Evolutionary conservation across 176 grass and related monocot species (phyloP), one percentile per base, ranked within the genome.

Genomic region (Urochloa ruziziensis): DNA sequence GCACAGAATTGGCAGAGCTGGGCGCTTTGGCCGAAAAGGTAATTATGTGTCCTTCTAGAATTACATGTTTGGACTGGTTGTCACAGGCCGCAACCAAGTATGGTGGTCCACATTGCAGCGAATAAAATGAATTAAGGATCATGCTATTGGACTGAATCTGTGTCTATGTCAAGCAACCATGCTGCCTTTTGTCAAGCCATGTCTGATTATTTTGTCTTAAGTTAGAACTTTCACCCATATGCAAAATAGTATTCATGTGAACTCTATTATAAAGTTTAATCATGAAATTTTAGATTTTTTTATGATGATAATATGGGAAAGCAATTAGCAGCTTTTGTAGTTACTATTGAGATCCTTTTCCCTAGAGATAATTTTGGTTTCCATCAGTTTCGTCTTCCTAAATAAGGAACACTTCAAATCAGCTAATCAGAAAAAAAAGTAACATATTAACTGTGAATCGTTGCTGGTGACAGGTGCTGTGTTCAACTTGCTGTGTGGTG

Each of bases 1-100:
- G 84, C 95, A 95, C 62, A 95, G 95, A 89, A 89, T 98, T 75
- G 92, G 95, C 56, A 91, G 96, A 95, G 93, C 96, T 80, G 96
- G 96, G 10, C 89, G 96, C 49, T 98, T 98, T 79, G 93, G 96
- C 29, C 87, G 96, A 62, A 98, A 95, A 84, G 96, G 96, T 98
- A 91, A 86, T 70, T 56, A n/a, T n/a, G n/a, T n/a, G n/a, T n/a
- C 39, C 39, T 40, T 40, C 39, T 40, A 40, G 39, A 40, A 75
- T 29, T 57, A 46, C 12, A 77, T 84, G 1, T 54, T 75, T 40
- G 27, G 27, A 53, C 43, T 5, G 0, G 13, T 84, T 58, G 16
- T 62, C 9, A 53, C 12, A 40, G 43, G 42, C 42, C 30, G 49
- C 0, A 56, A 34, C 23, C 74, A 71, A 71, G 46, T 53, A 73